Percentiles rank a stretch among this genome's conserved stretches.
These are phyloP conservation scores for Candida nanaspora DNA, from an alignment of 805 yeast species.

Conservation along the genomic window DNA sequence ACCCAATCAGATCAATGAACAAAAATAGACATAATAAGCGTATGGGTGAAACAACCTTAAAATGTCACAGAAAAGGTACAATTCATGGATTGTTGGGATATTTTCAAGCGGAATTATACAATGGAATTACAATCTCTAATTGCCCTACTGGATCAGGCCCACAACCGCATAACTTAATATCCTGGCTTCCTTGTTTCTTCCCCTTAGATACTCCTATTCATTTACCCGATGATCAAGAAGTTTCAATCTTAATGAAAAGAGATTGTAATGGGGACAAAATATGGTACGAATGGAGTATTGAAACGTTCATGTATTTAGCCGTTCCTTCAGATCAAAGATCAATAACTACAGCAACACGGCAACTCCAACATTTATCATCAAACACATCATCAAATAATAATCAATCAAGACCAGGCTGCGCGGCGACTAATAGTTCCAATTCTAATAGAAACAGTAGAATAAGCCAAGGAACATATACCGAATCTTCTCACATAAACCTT, in stretches of 20 bases:
- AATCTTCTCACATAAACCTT: no score
- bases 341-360: conserved; percentile 3
- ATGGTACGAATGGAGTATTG: conserved; percentile 67
- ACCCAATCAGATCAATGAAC: neutral
- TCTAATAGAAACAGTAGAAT: no score
- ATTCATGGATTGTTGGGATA: conserved; percentile 73
- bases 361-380: no score
- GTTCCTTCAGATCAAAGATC: conserved; percentile 13
- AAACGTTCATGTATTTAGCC: conserved; percentile 37
- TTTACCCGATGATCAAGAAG: conserved; percentile 45
- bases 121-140: conserved; percentile 47
- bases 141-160: conserved; percentile 33
- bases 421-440: no score
- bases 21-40: conserved; percentile 14
- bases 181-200: conserved; percentile 67
- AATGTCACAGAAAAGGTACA: conserved; percentile 40
- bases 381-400: no score
- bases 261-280: conserved; percentile 32
- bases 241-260: conserved; percentile 47
- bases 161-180: conserved; percentile 33
- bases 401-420: no score
- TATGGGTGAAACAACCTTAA: conserved; percentile 25
- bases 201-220: conserved; percentile 51
- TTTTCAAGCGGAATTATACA: conserved; percentile 65
- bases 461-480: no score